Percentiles rank a stretch among this genome's conserved stretches.
Evolutionary conservation across 2,329 filamentous ascomycete genomes (phyloP).

Genomic region (Xylariaceae sp.): DNA sequence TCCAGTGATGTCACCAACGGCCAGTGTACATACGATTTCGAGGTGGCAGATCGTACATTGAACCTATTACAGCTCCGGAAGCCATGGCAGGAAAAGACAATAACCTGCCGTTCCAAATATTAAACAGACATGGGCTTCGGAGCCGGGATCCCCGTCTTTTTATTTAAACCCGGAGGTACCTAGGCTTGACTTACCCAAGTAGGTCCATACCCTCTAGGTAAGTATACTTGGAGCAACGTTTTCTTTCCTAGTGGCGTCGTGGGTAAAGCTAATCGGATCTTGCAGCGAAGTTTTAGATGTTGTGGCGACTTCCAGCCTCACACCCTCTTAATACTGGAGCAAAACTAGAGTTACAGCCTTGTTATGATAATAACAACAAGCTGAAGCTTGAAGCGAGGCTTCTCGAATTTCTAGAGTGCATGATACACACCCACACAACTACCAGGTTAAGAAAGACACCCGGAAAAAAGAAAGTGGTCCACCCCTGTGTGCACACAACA

Average conservation of each 20-base stretch:
- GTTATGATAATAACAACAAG: neutral
- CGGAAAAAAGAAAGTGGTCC: constrained; percentile 12
- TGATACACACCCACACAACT: no score
- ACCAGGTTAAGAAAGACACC: neutral
- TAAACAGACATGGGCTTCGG: no score
- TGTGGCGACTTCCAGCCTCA: constrained; percentile 18
- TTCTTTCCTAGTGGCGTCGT: constrained; percentile 1
- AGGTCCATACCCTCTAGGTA: no score
- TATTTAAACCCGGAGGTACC: no score
- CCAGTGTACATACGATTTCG: no score
- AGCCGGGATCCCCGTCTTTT: no score
- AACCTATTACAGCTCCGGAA: neutral
- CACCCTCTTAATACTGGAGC: neutral
- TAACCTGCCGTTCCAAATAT: no score
- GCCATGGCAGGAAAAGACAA: no score
- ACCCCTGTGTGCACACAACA: neutral
- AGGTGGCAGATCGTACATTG: no score
- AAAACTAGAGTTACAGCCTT: constrained; percentile 16
- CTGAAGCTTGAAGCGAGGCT: neutral
- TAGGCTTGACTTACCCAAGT: no score
- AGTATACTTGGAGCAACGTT: constrained; percentile 4
- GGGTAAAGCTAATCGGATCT: neutral
- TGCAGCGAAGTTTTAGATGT: neutral
- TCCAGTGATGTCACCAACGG: neutral
- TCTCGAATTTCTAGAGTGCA: neutral